Percentiles rank a stretch among this genome's conserved stretches.
Evolutionary conservation across 257 asterid genomes (phyloP).

Genomic region (Cruciata laevipes): DNA sequence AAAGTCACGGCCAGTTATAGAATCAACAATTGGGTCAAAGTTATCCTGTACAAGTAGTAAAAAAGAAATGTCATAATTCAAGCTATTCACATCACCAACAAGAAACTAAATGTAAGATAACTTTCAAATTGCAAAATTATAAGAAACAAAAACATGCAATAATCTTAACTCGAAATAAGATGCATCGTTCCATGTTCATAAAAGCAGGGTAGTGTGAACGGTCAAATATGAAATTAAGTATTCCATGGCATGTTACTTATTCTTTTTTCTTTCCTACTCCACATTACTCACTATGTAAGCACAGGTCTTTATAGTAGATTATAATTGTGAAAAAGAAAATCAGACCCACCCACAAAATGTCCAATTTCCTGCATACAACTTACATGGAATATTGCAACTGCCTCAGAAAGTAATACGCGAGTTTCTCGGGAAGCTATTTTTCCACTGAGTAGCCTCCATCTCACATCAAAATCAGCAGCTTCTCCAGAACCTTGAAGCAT

Average conservation of each 20-base stretch:
- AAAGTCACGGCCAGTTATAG: conserved; percentile 93
- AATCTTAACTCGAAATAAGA: neutral
- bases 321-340: neutral
- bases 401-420: conserved; percentile 72
- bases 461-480: conserved; percentile 51
- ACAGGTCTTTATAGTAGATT: neutral
- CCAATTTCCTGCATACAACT: conserved; percentile 13
- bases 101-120: neutral
- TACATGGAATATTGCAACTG: conserved; percentile 95
- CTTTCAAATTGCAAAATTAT: neutral
- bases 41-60: conserved; percentile 57
- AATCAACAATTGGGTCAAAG: conserved; percentile 90
- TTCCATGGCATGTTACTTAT: neutral
- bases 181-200: neutral
- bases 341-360: neutral
- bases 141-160: neutral
- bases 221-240: neutral
- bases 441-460: conserved; percentile 95
- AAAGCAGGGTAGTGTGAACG: too few relatives aligned
- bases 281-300: neutral
- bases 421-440: conserved; percentile 70
- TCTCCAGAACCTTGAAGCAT: conserved; percentile 23
- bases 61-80: conserved; percentile 12
- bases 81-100: conserved; percentile 1
- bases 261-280: neutral